Evolutionary conservation across 257 asterid species (phyloP).

Genomic region (Solanum etuberosum): DNA sequence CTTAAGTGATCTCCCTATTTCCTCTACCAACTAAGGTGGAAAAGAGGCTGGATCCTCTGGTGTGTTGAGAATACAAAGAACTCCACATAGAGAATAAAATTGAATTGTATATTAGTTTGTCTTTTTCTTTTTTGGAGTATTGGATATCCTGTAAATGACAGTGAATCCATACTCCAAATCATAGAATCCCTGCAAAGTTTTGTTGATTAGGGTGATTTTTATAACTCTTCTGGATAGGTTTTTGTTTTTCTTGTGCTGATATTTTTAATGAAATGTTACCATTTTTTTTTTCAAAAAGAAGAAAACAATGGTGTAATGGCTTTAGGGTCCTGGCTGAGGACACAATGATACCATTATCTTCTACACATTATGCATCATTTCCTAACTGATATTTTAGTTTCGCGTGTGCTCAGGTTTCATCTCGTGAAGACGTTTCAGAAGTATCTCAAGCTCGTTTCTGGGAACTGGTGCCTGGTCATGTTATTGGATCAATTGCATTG

Average conservation of each 20-base stretch:
- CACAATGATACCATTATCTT: neutral
- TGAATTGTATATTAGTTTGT: neutral
- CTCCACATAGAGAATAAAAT: neutral
- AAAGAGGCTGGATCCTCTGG: neutral
- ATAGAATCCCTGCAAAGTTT: neutral
- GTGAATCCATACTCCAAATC: neutral
- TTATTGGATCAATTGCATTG: conserved; percentile 69
- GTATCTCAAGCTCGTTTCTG: conserved; percentile 76
- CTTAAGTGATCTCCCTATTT: neutral
- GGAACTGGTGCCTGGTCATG: conserved; percentile 91
- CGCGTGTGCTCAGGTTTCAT: conserved; percentile 33
- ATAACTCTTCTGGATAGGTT: neutral
- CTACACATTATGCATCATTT: neutral
- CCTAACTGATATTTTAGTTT: neutral
- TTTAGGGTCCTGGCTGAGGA: neutral
- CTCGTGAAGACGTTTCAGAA: conserved; percentile 60
- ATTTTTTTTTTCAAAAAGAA: neutral
- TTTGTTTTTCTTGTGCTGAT: neutral
- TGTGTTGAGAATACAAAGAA: neutral
- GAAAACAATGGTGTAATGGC: neutral
- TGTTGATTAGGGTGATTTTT: neutral
- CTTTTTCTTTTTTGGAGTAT: neutral
- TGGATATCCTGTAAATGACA: neutral
- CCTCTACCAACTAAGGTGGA: neutral
- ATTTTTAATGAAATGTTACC: neutral